A percentile compares a stretch with the other conserved stretches of the same genome.
These are phyloP conservation scores for Athelia sp. DNA, from an alignment of 1,284 basidiomycete species.

Conservation along the genomic window DNA sequence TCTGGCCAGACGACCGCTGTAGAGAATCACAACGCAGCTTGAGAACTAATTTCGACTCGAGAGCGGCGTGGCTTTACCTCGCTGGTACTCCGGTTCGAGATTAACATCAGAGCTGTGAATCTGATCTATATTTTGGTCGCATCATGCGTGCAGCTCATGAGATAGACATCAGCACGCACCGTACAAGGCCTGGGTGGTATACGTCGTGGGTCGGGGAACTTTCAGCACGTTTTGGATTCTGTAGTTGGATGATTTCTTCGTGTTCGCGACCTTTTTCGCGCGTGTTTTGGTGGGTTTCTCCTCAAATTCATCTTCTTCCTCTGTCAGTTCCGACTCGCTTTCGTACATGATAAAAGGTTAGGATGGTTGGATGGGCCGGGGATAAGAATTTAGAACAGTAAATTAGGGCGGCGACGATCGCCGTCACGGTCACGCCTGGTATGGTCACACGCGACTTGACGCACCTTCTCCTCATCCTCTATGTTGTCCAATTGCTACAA, in stretches of 20 bases:
- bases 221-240: constrained; percentile 52
- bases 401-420: no score
- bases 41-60: not conserved
- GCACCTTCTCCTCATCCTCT: no score
- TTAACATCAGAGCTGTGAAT: constrained; percentile 55
- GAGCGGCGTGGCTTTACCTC: constrained; percentile 37
- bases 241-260: constrained; percentile 30
- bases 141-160: not conserved
- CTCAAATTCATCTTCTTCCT: constrained; percentile 23
- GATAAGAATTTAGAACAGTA: no score
- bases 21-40: not conserved
- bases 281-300: constrained; percentile 10
- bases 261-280: constrained; percentile 12
- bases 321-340: constrained; percentile 40
- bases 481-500: no score
- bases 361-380: no score
- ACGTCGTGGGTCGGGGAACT: constrained; percentile 60
- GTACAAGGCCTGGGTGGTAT: constrained; percentile 61
- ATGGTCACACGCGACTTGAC: no score
- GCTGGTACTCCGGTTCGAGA: constrained; percentile 71
- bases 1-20: constrained; percentile 71
- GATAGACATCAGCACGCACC: constrained; percentile 32
- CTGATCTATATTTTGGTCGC: constrained; percentile 42
- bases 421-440: no score
- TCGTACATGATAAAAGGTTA: constrained; percentile 14